Percentiles rank a stretch among this genome's conserved stretches.
These are phyloP conservation scores for Pyronema omphalodes DNA, from an alignment of 495 filamentous ascomycete species.

Conservation along the genomic window DNA sequence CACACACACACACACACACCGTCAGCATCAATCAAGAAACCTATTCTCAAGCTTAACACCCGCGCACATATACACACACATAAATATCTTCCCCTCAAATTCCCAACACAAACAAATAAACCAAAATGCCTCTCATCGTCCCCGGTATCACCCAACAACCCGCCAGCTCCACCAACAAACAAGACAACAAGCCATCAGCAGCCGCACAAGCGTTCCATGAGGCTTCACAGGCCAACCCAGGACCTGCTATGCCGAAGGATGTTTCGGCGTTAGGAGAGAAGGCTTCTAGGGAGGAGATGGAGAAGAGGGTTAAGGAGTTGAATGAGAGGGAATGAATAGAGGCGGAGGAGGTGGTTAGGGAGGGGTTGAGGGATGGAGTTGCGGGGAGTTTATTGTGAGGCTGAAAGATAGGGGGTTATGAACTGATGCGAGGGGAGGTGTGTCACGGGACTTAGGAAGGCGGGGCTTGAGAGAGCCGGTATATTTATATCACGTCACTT, in stretches of 20 bases:
- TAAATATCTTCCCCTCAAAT: too few relatives aligned
- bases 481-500: background rate
- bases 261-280: conserved; percentile 11
- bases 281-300: conserved; percentile 13
- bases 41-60: too few relatives aligned
- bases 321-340: conserved; percentile 4
- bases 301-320: conserved; percentile 18
- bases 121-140: conserved; percentile 19
- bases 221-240: conserved; percentile 9
- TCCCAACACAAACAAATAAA: background rate
- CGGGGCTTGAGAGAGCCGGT: background rate
- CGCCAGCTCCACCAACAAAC: conserved; percentile 5
- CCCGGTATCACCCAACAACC: conserved; percentile 15
- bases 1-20: too few relatives aligned
- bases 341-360: too few relatives aligned
- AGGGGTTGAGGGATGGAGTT: background rate
- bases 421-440: background rate
- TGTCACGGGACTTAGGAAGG: background rate
- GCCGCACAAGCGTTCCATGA: conserved; percentile 9
- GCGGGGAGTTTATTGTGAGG: background rate
- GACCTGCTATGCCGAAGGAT: conserved; percentile 20
- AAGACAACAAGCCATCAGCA: conserved; percentile 2
- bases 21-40: too few relatives aligned
- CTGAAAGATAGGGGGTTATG: background rate
- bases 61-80: too few relatives aligned